phyloP scores from a whole-genome alignment of 75 land plant species.

The Picea glauca region DNA sequence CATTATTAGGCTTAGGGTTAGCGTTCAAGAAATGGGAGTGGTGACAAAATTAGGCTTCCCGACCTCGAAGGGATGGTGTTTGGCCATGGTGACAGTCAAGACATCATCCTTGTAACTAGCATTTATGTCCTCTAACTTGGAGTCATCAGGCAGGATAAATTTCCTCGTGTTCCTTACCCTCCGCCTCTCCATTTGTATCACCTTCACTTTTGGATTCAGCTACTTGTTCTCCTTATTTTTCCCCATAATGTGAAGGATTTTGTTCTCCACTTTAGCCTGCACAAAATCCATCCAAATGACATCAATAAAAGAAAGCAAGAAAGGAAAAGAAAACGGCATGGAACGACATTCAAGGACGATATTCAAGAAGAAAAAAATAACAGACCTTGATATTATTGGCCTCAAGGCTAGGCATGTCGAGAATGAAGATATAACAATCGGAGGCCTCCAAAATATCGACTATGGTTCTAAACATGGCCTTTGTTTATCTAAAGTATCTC shows the following conservation, averaged over 20 bases:
- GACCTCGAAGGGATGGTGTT: neutral
- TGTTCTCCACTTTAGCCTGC: slow-evolving; percentile 34
- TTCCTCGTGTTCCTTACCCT: too few relatives aligned
- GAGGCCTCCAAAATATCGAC: slow-evolving; percentile 32
- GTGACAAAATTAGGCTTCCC: slow-evolving; percentile 18
- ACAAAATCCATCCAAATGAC: neutral
- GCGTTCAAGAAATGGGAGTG: slow-evolving; percentile 2
- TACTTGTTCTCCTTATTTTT: slow-evolving; percentile 25
- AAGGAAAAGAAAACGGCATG: neutral
- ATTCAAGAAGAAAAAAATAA: neutral
- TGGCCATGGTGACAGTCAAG: slow-evolving; percentile 28
- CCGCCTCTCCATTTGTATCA: neutral
- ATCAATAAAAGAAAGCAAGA: neutral
- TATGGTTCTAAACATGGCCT: slow-evolving; percentile 25
- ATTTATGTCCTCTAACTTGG: slow-evolving; percentile 18
- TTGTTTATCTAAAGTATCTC: slow-evolving; percentile 6
- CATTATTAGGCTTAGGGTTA: neutral
- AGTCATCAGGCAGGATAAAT: neutral
- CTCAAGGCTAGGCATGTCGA: slow-evolving; percentile 41
- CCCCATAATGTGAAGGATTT: slow-evolving; percentile 17
- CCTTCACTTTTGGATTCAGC: slow-evolving; percentile 17
- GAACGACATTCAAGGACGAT: neutral
- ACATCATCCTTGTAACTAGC: slow-evolving; percentile 25
- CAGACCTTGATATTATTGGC: slow-evolving; percentile 27
- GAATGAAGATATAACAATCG: slow-evolving; percentile 23